A percentile compares a stretch with the other conserved stretches of the same genome.
Evolutionary conservation across 768 basidiomycete species (phyloP).

Genomic region (Hypsizygus marmoreus): DNA sequence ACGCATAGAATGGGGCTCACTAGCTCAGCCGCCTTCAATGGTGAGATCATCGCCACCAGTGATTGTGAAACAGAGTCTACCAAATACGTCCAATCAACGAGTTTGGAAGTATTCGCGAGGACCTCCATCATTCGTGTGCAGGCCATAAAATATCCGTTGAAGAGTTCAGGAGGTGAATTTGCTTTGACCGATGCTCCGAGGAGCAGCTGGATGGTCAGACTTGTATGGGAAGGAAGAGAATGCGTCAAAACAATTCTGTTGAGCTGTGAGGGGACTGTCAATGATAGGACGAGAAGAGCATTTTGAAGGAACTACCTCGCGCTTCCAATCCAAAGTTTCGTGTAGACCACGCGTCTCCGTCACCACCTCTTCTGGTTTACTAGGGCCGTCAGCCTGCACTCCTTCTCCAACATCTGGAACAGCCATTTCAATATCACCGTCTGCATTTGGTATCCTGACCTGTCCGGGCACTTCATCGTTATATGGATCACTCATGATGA

Average conservation of each 20-base stretch:
- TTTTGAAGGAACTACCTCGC: conserved; percentile 45
- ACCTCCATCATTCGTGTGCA: conserved; percentile 48
- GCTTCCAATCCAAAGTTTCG: conserved; percentile 52
- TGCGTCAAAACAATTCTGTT: conserved; percentile 65
- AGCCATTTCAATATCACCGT: conserved; percentile 37
- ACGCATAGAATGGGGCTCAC: conserved; percentile 47
- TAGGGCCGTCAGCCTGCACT: too few relatives aligned
- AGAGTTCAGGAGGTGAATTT: conserved; percentile 18
- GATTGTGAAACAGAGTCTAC: conserved; percentile 33
- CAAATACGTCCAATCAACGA: conserved; percentile 34
- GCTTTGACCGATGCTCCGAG: conserved; percentile 36
- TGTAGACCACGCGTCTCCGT: conserved; percentile 32
- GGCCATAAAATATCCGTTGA: conserved; percentile 40
- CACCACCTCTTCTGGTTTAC: conserved; percentile 16
- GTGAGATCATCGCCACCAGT: conserved; percentile 39
- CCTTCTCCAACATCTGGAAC: conserved; percentile 4
- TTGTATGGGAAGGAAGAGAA: conserved; percentile 33
- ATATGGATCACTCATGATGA: not conserved
- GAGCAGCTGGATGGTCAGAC: conserved; percentile 56
- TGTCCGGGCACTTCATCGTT: conserved; percentile 8
- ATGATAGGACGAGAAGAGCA: not conserved
- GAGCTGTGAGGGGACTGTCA: conserved; percentile 40
- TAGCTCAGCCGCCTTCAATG: conserved; percentile 36
- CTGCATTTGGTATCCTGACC: conserved; percentile 20
- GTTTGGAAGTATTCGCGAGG: conserved; percentile 37